Base-by-base conservation (phyloP, 2,329 filamentous ascomycete genomes). In the Penicillium sp. region DNA sequence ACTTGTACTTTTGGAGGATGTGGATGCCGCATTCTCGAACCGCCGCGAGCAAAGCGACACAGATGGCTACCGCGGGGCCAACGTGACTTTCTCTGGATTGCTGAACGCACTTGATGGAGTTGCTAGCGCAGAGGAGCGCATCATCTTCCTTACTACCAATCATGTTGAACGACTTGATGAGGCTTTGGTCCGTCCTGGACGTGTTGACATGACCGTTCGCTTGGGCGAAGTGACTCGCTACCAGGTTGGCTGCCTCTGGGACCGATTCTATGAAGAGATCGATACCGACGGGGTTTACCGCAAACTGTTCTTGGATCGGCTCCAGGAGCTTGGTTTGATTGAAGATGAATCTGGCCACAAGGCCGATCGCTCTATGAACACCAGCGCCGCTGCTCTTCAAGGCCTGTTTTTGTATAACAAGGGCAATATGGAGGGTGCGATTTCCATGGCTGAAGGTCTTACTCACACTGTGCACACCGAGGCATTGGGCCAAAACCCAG, bases 341-440 rank as follows among this genome's bases (percentile, higher is more conserved):
- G 82, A 84, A 16, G 79, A 82, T 47, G 79, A 77, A 19, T 67
- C 76, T 26, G 80, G 80, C 18, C 74, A 75, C 3, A 76, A 77
- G 52, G 69, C 76, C 2, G 79, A 72, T 50, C 55, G 75, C 4
- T 73, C 76, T 38, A 78, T 78, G 43, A 77, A 77, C 54, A 89
- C 91, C 14, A 97, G 92, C 70, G 92, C 93, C 4, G 94, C 94
- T 27, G 91, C 91, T 19, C 85, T 99, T 29, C 94, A 99, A 74
- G 94, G 94, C 0, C 75, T 99, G 41, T 99, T 99, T 73, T 73
- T 97, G 71, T 96, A 95, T 72, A 95, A 97, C 75, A 99, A 99
- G 76, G 89, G 87, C 60, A 83, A 96, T 64, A 89, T 92, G 79
- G 81, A 91, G 61, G 91, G 93, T 2, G 93, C 93, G 13, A 92